Evolutionary conservation across 2,329 filamentous ascomycete species (phyloP).

Genomic region (Penicillium occitanis): DNA sequence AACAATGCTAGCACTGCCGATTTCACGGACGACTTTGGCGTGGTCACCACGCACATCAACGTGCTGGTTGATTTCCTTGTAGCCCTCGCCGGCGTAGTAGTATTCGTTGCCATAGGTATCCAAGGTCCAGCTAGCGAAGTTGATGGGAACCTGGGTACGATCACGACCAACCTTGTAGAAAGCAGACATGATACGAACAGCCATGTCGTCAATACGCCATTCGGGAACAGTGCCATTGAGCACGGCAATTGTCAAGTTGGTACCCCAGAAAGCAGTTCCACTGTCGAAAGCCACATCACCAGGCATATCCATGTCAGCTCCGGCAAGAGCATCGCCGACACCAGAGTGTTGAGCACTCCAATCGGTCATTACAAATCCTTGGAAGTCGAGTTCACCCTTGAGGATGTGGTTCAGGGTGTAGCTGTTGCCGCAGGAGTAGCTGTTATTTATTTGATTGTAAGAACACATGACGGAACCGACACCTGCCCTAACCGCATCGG

Average conservation of each 20-base stretch:
- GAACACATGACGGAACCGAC: constrained; percentile 70
- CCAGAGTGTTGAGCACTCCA: constrained; percentile 78
- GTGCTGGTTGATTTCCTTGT: constrained; percentile 72
- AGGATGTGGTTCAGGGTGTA: constrained; percentile 61
- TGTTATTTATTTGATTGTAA: constrained; percentile 70
- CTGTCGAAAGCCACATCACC: constrained; percentile 77
- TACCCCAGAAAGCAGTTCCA: constrained; percentile 74
- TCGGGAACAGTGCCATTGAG: constrained; percentile 86
- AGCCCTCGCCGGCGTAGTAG: constrained; percentile 59
- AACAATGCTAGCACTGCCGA: constrained; percentile 78
- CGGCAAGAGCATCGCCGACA: constrained; percentile 63
- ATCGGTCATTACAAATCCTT: constrained; percentile 67
- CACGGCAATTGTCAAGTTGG: constrained; percentile 82
- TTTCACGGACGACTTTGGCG: constrained; percentile 68
- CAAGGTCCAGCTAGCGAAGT: constrained; percentile 84
- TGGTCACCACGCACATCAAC: constrained; percentile 82
- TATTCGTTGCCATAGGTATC: constrained; percentile 73
- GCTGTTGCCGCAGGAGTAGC: constrained; percentile 66
- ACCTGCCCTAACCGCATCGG: constrained; percentile 65
- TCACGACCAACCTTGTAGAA: constrained; percentile 65
- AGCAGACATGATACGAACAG: constrained; percentile 70
- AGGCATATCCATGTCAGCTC: constrained; percentile 81
- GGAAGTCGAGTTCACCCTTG: constrained; percentile 74
- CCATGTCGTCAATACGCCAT: constrained; percentile 90
- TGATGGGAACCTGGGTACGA: constrained; percentile 57